Conservation (phyloP, 2,329 filamentous ascomycete genomes). For the Talaromyces sp. region DNA sequence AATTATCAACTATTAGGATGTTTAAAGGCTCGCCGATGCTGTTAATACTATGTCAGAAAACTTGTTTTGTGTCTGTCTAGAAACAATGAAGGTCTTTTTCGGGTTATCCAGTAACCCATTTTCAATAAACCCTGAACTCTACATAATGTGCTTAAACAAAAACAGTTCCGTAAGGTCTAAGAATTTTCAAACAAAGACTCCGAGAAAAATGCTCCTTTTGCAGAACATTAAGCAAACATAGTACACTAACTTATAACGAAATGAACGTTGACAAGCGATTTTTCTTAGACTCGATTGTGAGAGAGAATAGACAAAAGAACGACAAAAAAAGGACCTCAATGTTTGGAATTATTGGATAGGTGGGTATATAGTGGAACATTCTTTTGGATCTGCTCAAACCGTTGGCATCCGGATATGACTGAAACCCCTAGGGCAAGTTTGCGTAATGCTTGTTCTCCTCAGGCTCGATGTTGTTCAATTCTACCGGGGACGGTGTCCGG, state of each 20-base stretch:
- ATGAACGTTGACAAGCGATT: neutral
- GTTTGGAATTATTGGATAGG: too few relatives aligned
- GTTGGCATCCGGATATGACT: too few relatives aligned
- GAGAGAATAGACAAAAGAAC: neutral
- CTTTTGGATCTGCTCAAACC: too few relatives aligned
- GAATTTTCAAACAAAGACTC: neutral
- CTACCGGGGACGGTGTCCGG: constrained; percentile 15
- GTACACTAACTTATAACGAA: neutral
- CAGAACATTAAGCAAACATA: neutral
- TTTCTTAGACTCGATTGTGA: neutral
- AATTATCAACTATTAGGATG: neutral
- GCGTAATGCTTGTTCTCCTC: neutral
- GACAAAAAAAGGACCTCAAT: neutral
- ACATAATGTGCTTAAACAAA: neutral
- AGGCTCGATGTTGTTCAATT: constrained; percentile 6
- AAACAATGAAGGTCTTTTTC: neutral
- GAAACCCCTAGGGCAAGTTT: neutral
- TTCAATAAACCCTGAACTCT: neutral
- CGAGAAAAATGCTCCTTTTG: neutral
- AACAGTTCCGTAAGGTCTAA: neutral
- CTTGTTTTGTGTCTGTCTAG: neutral
- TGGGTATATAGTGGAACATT: neutral
- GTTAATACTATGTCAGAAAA: neutral
- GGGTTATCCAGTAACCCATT: too few relatives aligned
- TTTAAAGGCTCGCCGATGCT: neutral